Percentiles rank a stretch among this genome's conserved stretches.
phyloP scores from a whole-genome alignment of 2,329 filamentous ascomycete species.

The Trichothecium roseum region DNA sequence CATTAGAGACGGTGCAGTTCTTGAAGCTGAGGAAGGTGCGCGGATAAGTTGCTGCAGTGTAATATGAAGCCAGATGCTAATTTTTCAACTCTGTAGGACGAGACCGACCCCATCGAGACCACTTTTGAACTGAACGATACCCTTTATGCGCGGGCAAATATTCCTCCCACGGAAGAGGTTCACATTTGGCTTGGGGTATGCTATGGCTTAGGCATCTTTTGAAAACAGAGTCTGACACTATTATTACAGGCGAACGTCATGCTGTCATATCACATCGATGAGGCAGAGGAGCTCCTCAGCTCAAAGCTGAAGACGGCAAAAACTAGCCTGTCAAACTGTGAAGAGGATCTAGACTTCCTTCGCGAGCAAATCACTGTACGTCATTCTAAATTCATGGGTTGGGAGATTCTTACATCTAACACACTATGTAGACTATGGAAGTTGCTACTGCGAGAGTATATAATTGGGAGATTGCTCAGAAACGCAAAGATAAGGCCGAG shows the following conservation, averaged over 20 bases:
- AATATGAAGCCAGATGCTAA: conserved; percentile 8
- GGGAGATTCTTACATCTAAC: not conserved
- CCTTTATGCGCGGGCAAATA: conserved; percentile 76
- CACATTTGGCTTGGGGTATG: conserved; percentile 90
- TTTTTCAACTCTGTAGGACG: conserved; percentile 27
- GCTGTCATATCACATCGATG: conserved; percentile 84
- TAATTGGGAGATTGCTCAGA: conserved; percentile 97
- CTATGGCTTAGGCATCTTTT: conserved; percentile 7
- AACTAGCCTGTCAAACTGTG: conserved; percentile 72
- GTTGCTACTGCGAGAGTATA: conserved; percentile 96
- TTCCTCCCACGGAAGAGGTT: conserved; percentile 79
- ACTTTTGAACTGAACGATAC: conserved; percentile 97
- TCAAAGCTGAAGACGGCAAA: conserved; percentile 73
- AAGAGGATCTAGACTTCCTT: conserved; percentile 93
- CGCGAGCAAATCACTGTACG: conserved; percentile 90
- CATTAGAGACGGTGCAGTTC: conserved; percentile 82
- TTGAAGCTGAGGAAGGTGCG: conserved; percentile 63
- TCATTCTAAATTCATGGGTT: conserved; percentile 6
- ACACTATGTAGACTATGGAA: conserved; percentile 72
- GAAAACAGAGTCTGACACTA: conserved; percentile 12
- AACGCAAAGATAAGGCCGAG: conserved; percentile 75
- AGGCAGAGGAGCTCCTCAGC: conserved; percentile 69
- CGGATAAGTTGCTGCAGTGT: not conserved
- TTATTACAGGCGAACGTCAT: conserved; percentile 76
- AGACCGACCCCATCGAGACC: conserved; percentile 67